Conservation (phyloP, 2,329 filamentous ascomycete species). For the Stemphylium beticola region DNA sequence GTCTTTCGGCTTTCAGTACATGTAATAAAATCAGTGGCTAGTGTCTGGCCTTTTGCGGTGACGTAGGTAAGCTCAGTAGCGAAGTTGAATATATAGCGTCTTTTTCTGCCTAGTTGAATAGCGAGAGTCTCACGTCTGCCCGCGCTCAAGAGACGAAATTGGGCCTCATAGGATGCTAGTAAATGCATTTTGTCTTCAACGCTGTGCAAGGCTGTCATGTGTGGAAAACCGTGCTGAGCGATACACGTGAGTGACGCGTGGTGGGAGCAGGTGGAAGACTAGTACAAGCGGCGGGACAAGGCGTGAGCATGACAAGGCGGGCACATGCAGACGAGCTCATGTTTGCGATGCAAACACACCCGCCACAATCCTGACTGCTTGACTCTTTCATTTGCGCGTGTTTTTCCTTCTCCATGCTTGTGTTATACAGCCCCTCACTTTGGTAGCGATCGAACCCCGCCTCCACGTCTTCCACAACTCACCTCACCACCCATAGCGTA, state of each 20-base stretch:
- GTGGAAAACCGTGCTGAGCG: not conserved
- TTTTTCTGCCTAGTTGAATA: conserved; percentile 2
- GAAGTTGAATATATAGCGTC: conserved; percentile 4
- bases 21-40: conserved; percentile 4
- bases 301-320: conserved; percentile 28
- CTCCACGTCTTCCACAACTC: conserved; percentile 2
- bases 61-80: conserved; percentile 13
- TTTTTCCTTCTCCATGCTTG: conserved; percentile 3
- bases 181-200: conserved; percentile 4
- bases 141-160: not conserved
- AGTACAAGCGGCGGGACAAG: conserved; percentile 27
- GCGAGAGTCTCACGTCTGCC: not conserved
- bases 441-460: conserved; percentile 4
- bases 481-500: not conserved
- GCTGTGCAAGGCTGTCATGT: not conserved
- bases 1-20: not conserved
- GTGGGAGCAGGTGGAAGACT: conserved; percentile 15
- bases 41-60: conserved; percentile 3
- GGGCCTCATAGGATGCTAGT: not conserved
- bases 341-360: conserved; percentile 20
- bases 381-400: conserved; percentile 6
- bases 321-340: conserved; percentile 28
- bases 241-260: not conserved
- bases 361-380: conserved; percentile 9
- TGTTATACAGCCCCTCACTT: conserved; percentile 7